Conservation (phyloP, 148 eudicot species). For the Rhododendron ovatum region DNA sequence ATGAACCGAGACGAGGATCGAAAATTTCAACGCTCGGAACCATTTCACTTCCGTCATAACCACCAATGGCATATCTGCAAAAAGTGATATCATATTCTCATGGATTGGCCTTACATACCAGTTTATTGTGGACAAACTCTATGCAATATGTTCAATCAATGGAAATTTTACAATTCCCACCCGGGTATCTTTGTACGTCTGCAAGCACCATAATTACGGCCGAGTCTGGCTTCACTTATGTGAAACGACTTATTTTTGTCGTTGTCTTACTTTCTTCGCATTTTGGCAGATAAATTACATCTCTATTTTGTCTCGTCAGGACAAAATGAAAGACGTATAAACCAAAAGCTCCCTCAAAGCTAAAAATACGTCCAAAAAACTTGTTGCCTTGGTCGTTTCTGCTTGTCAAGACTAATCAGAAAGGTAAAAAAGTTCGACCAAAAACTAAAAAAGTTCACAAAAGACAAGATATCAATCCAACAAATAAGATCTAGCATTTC, state of each 20-base stretch:
- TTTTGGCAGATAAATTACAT: neutral
- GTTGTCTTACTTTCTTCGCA: neutral
- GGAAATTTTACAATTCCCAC: neutral
- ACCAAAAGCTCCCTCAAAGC: neutral
- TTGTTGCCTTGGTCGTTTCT: neutral
- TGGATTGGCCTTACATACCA: neutral
- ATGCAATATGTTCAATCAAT: neutral
- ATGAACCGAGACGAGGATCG: slow-evolving; percentile 68
- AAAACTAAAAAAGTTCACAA: neutral
- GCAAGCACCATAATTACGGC: neutral
- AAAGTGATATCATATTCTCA: neutral
- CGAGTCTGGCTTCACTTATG: neutral
- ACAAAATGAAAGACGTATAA: neutral
- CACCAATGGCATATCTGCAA: slow-evolving; percentile 70
- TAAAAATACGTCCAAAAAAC: neutral
- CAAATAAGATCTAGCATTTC: neutral
- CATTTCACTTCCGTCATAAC: slow-evolving; percentile 55
- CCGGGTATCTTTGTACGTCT: neutral
- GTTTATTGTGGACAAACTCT: neutral
- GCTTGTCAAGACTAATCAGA: neutral
- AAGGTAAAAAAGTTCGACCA: neutral
- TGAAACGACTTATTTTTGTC: neutral
- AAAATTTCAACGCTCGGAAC: slow-evolving; percentile 63
- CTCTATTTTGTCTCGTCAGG: neutral
- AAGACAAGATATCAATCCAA: neutral